Evolutionary conservation across 1,284 basidiomycete genomes (phyloP).

Genomic region (Trametes sp.): DNA sequence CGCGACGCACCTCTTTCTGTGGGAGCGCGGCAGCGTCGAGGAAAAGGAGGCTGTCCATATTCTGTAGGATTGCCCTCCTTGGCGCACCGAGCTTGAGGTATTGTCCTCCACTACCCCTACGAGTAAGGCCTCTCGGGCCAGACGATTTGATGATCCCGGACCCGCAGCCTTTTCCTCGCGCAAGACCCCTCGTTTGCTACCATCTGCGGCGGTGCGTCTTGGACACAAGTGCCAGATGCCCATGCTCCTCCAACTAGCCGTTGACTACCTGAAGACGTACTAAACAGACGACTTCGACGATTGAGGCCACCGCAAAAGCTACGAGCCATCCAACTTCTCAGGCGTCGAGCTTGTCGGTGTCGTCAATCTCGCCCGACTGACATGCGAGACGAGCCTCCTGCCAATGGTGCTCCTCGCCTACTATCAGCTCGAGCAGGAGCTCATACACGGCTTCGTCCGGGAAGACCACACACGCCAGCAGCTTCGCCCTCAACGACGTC

Average conservation of each 20-base stretch:
- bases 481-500: no score
- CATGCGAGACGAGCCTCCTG: not conserved
- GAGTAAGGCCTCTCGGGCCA: no score
- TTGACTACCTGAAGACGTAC: not conserved
- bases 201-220: not conserved
- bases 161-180: not conserved
- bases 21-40: constrained; percentile 9
- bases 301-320: no score
- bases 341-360: not conserved
- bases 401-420: not conserved
- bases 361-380: not conserved
- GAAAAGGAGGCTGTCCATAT: not conserved
- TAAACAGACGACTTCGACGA: not conserved
- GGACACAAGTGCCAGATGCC: constrained; percentile 9
- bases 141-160: no score
- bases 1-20: constrained; percentile 1
- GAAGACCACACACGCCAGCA: no score
- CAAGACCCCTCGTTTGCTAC: not conserved
- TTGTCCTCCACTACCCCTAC: no score
- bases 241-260: not conserved
- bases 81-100: no score
- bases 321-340: not conserved
- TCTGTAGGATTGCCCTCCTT: no score
- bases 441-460: not conserved
- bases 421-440: not conserved